These are phyloP conservation scores for Alternaria angustiovoidea DNA, from an alignment of 2,329 filamentous ascomycete species.

Conservation along the genomic window DNA sequence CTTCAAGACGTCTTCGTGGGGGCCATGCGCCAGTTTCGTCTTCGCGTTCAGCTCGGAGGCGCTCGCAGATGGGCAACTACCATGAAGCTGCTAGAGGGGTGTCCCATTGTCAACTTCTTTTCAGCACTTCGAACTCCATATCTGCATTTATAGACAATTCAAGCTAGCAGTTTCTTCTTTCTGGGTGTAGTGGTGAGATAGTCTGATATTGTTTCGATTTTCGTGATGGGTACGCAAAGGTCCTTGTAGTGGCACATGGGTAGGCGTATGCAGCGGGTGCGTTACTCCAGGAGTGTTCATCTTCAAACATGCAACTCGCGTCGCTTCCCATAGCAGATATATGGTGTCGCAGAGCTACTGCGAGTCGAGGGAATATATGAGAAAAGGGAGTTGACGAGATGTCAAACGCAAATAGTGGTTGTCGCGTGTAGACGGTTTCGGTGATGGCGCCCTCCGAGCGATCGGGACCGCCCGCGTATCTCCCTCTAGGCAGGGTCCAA, in stretches of 20 bases:
- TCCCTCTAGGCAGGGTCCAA: constrained; percentile 6
- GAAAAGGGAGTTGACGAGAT: background rate
- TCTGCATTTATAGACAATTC: background rate
- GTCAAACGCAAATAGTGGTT: background rate
- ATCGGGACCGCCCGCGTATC: constrained; percentile 37
- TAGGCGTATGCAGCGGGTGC: background rate
- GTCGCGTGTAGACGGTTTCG: background rate
- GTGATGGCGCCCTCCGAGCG: constrained; percentile 19
- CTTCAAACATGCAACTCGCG: background rate
- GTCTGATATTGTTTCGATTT: background rate
- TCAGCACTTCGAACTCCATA: background rate
- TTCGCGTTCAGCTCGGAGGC: background rate
- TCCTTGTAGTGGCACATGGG: background rate
- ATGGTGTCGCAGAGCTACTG: background rate
- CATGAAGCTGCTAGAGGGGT: background rate
- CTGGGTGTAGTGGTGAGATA: background rate
- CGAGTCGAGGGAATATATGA: background rate
- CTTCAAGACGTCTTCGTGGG: background rate
- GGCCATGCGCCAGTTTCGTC: background rate
- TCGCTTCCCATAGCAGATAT: background rate
- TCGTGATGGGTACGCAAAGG: background rate
- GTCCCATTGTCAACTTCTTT: background rate
- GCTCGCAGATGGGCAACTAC: background rate
- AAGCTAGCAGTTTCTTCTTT: background rate
- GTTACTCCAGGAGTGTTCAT: background rate